Conservation (phyloP, 106 monocot genomes). For the Narthecium ossifragum region DNA sequence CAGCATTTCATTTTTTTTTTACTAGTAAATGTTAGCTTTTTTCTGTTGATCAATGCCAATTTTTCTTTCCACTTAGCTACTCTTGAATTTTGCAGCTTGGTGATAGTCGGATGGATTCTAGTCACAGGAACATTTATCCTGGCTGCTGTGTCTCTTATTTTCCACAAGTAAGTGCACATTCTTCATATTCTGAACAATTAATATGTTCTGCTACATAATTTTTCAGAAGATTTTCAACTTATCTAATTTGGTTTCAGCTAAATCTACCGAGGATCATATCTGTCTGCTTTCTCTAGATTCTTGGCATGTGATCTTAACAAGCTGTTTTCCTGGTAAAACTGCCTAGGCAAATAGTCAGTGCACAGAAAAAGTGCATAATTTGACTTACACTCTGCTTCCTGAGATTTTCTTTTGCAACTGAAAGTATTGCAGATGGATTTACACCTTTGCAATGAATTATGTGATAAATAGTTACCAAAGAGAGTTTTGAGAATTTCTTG, state of each 20-base stretch:
- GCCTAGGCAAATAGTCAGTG: no score
- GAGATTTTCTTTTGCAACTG: no score
- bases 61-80: background rate
- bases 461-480: no score
- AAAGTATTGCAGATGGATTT: no score
- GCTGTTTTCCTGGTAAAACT: no score
- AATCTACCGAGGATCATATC: background rate
- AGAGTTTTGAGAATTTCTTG: no score
- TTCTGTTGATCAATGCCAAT: no score
- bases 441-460: no score
- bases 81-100: slow-evolving; percentile 43
- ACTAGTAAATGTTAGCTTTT: background rate
- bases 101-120: slow-evolving; percentile 81
- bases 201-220: background rate
- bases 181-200: background rate
- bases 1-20: no score
- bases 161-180: slow-evolving; percentile 77
- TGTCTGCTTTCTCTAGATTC: background rate
- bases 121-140: slow-evolving; percentile 73
- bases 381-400: no score
- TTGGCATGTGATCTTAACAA: no score
- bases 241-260: background rate
- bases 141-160: slow-evolving; percentile 70
- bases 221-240: background rate
- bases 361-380: no score